Conservation (phyloP, 225 moss, liverwort and hornwort genomes). For the Climacium dendroides region DNA sequence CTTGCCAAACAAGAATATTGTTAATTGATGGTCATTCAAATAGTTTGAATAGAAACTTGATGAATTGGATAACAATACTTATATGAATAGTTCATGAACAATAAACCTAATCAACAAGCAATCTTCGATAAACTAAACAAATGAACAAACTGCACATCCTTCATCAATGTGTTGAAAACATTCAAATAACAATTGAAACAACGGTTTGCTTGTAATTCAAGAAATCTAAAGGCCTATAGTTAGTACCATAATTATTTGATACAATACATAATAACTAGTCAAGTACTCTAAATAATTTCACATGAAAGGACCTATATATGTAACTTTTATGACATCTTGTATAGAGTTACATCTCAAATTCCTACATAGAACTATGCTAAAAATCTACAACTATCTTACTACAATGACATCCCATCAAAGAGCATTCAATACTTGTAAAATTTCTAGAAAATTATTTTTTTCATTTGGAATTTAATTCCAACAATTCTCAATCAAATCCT, state of each 20-base stretch:
- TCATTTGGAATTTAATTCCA: background rate
- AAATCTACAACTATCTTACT: no score
- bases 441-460: background rate
- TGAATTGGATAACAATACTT: accelerated
- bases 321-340: accelerated
- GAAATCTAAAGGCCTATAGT: background rate
- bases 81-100: no score
- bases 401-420: no score
- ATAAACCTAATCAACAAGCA: background rate
- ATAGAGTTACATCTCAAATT: background rate
- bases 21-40: background rate
- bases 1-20: no score
- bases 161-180: no score
- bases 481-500: background rate
- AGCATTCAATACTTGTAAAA: accelerated
- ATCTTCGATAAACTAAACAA: background rate
- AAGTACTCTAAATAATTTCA: accelerated
- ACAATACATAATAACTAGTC: background rate
- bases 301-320: no score
- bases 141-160: no score
- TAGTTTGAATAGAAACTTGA: background rate
- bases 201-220: background rate
- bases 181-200: no score
- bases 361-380: no score
- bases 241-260: accelerated